Base-by-base conservation (phyloP, 345 rosid species). In the Citrus glauca region DNA sequence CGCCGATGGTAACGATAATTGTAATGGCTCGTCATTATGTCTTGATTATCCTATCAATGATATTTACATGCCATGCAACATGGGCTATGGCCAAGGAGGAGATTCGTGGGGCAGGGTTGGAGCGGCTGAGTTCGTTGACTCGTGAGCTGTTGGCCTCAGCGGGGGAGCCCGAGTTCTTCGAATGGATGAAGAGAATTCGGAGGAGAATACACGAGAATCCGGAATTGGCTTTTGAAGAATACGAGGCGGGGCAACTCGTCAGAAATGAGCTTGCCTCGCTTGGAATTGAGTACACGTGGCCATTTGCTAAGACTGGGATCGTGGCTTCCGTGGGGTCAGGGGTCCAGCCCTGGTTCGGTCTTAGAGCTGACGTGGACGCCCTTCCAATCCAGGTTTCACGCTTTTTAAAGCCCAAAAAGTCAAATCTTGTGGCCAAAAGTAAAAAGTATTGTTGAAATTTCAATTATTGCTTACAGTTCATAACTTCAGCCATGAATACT, bases 331-430 rank as follows among this genome's bases (percentile, higher is more conserved):
- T 87, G 19, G 92, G 89, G 61, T 78, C 85, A 0, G 89, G 92
- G 10, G 1, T 16, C 25, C 71, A 84, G 27, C 92, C 89, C 4
- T 87, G 82, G 84, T 86, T 89, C 82, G 90, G 83, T 33, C 88
- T 89, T 13, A 66, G 89, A 77, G 92, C 90, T 7, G 92, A 89
- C 81, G 87, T 87, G 90, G 92, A 87, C 59, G 92, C 92, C 1
- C 90, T 89, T 22, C 88, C 86, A 2, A 70, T 87, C 70, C 89
- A 84, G 90, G 92, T 89, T 33, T 32, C 9, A 17, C 0, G 1
- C 61, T 57, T 57, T 16, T 3, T 30, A 8, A 16, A 20, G 38
- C 14, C n/a, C 14, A 55, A 28, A 10, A 10, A 0, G 48, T 9
- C 48, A 42, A 42, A 9, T 42, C 48, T 0, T 42, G 48, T 0